Evolutionary conservation across 306 rosid species (phyloP), one percentile per base, ranked within the genome.

Genomic region (Glycine latifolia): DNA sequence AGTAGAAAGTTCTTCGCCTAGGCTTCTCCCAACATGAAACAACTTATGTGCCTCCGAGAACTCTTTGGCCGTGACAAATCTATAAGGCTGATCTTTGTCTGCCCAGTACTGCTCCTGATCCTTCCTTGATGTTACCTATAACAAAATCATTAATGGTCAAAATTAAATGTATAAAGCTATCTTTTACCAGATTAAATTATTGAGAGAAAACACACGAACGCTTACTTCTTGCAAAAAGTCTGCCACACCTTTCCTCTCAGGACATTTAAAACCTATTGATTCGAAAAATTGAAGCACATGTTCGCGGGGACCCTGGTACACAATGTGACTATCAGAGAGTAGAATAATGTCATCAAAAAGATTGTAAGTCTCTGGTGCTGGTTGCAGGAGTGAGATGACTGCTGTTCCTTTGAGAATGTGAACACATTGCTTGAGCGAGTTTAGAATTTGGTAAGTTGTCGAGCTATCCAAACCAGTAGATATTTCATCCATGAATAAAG

Each of bases 401-500:
- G 77, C 83, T 3, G 91, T 89, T 67, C 91, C 93, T 16, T 89
- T 67, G 77, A 87, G 79, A 80, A 89, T 84, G 72, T 87, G 93
- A 67, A 89, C 83, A 52, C 37, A 72, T 58, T 89, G 91, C 86
- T 70, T 87, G 20, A 89, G 65, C 14, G 89, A 87, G 48, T 89
- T 89, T 79, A 89, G 89, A 46, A 89, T 89, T 41, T 87, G 91
- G 41, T 33, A 82, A 10, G 93, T 87, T 46, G 93, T 89, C 43
- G 93, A 89, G 76, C 93, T 89, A 47, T 89, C 93, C 87, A 89
- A 78, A 52, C 93, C 93, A 44, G 93, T 89, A 0, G 93, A 89
- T 79, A 89, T 87, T 79, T 89, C 91, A 54, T 89, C 93, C 93
- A 89, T 89, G 79, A 87, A 86, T 14, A 89, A 50, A 20, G 87